Evolutionary conservation across 345 rosid genomes (phyloP).

Genomic region (Citrus cavaleriei): DNA sequence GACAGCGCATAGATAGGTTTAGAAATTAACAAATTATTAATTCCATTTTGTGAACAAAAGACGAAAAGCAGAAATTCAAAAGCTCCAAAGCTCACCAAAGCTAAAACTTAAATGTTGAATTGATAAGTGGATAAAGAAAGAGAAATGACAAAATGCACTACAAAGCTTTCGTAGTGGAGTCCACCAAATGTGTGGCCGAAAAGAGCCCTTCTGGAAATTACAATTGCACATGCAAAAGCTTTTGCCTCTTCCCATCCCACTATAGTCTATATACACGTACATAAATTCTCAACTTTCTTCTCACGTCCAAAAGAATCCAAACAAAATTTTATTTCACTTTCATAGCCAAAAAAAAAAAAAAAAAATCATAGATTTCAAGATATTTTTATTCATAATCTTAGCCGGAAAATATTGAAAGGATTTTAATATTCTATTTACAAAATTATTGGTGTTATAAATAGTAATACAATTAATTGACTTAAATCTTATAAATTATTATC

Average conservation of each 20-base stretch:
- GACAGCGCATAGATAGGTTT: neutral
- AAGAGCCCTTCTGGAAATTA: neutral
- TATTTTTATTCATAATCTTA: neutral
- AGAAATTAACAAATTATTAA: neutral
- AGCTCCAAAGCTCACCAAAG: neutral
- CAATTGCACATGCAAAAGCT: neutral
- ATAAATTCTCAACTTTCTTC: neutral
- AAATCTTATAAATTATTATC: too few relatives aligned
- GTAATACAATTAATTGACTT: too few relatives aligned
- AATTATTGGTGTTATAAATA: too few relatives aligned
- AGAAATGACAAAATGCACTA: neutral
- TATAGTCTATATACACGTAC: too few relatives aligned
- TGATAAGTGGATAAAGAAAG: neutral
- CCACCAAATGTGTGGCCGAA: neutral
- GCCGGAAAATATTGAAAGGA: neutral
- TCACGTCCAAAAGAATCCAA: neutral
- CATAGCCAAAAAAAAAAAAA: too few relatives aligned
- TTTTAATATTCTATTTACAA: too few relatives aligned
- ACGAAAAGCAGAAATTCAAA: too few relatives aligned
- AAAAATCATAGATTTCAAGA: neutral
- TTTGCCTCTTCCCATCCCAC: neutral
- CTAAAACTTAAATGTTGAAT: neutral
- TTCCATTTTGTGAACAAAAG: neutral
- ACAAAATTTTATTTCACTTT: neutral
- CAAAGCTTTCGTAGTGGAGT: neutral